Evolutionary conservation across 495 filamentous ascomycete genomes (phyloP).

Genomic region (Durotheca rogersii): DNA sequence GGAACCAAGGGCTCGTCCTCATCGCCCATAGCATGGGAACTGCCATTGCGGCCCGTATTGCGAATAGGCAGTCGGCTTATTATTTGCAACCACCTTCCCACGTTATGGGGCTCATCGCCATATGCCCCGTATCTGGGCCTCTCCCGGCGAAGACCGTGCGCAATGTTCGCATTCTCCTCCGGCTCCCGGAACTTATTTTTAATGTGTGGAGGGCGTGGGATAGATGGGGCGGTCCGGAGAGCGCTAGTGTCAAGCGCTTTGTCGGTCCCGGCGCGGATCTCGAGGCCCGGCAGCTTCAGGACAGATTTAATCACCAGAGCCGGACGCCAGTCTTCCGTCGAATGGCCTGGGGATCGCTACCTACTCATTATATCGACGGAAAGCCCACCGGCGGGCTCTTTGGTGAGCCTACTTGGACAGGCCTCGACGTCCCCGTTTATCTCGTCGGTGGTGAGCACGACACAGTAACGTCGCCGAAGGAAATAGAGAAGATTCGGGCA

Average conservation of each 20-base stretch:
- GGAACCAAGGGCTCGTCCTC: conserved; percentile 73
- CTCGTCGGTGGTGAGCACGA: conserved; percentile 79
- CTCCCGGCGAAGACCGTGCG: conserved; percentile 56
- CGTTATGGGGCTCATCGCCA: conserved; percentile 72
- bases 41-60: conserved; percentile 71
- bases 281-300: conserved; percentile 75
- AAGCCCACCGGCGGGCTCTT: conserved; percentile 64
- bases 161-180: conserved; percentile 56
- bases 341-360: conserved; percentile 73
- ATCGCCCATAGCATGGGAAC: conserved; percentile 89
- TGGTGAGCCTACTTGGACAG: conserved; percentile 69
- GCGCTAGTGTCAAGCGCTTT: conserved; percentile 75
- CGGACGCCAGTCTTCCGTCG: conserved; percentile 77
- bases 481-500: conserved; percentile 65
- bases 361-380: conserved; percentile 50
- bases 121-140: conserved; percentile 72
- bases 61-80: conserved; percentile 57
- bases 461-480: conserved; percentile 64
- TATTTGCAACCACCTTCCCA: conserved; percentile 54
- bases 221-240: conserved; percentile 72
- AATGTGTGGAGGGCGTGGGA: conserved; percentile 80
- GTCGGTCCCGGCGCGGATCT: conserved; percentile 71
- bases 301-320: conserved; percentile 81
- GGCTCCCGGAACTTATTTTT: conserved; percentile 70
- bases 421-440: conserved; percentile 69